Base-by-base conservation (phyloP, 805 yeast species). In the Yamadazyma ubonensis region DNA sequence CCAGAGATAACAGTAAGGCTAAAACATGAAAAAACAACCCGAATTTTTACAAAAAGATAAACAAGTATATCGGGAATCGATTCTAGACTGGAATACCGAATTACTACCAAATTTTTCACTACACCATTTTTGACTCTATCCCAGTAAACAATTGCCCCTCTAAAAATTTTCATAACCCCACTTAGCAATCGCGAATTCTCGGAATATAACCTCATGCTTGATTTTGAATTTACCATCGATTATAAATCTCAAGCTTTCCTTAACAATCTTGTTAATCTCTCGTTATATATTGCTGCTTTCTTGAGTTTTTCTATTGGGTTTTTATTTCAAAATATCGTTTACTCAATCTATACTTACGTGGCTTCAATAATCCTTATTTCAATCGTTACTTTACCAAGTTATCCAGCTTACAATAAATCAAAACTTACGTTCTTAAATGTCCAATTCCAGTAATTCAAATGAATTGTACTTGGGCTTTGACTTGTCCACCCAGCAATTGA, bases 401-500 rank as follows among this genome's bases (percentile, higher is more conserved):
- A 81, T 70, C 71, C 82, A 2, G 47, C 57, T 6, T 84, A 75
- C 54, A 81, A 69, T 37, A 62, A 65, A 49, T 57, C 74, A 43
- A 76, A 76, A 23, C 61, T 70, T 19, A 57, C 54, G 49, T 83
- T 81, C 78, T 66, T 76, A 34, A 44, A 55, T 39, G 58, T 65
- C 38, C 53, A 53, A 43, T 53, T 44, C 44, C 20, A 33, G 39
- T 27, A n/a, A 38, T n/a, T 38, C 38, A 22, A 42, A 33, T 16
- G 58, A 54, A 29, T 52, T 70, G 20, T 81, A 62, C 53, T 60
- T 86, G 44, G 96, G 96, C 1, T 78, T 88, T 52, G 97, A 90
- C 58, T 70, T 90, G 19, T 86, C 96, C 1, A 89, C 96, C 11
- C 97, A 89, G 57, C 96, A 88, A 55, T 65, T 90, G 51, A 89